Percentiles rank a stretch among this genome's conserved stretches.
phyloP scores from a whole-genome alignment of 78 protist genomes.

The Tieghemostelium lacteum region DNA sequence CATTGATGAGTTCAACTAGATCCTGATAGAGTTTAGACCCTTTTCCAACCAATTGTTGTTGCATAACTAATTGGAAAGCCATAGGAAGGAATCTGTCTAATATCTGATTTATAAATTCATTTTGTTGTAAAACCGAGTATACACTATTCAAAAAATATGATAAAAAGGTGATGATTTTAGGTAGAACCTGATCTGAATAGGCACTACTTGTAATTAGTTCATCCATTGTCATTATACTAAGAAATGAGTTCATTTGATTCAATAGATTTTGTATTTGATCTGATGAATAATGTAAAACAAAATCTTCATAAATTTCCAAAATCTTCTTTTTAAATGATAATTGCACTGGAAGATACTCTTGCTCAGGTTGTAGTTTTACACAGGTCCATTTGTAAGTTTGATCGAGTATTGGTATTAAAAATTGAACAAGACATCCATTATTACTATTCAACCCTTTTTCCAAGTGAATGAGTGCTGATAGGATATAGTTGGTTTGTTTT shows the following conservation, averaged over 20 bases:
- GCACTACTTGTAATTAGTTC: not conserved
- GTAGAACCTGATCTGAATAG: slow-evolving; percentile 2
- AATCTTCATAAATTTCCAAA: not conserved
- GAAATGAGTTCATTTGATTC: not conserved
- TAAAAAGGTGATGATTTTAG: not conserved
- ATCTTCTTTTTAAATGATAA: slow-evolving; percentile 43
- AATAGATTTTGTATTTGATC: not conserved
- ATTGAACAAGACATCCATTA: not conserved
- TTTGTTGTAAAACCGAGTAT: not conserved
- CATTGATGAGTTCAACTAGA: not conserved
- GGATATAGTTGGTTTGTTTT: too few relatives aligned
- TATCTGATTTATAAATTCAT: not conserved
- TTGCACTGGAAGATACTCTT: not conserved
- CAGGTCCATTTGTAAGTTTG: slow-evolving; percentile 26
- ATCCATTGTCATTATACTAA: not conserved
- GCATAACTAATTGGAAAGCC: not conserved
- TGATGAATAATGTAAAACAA: not conserved
- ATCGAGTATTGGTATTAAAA: slow-evolving; percentile 5
- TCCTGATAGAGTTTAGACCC: not conserved
- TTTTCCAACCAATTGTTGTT: slow-evolving; percentile 1
- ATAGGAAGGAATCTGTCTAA: not conserved
- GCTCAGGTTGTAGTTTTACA: not conserved
- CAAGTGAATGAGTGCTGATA: too few relatives aligned
- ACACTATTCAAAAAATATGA: not conserved
- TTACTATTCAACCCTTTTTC: too few relatives aligned